phyloP scores from a whole-genome alignment of 257 asterid genomes.

The Hygrophila difformis region DNA sequence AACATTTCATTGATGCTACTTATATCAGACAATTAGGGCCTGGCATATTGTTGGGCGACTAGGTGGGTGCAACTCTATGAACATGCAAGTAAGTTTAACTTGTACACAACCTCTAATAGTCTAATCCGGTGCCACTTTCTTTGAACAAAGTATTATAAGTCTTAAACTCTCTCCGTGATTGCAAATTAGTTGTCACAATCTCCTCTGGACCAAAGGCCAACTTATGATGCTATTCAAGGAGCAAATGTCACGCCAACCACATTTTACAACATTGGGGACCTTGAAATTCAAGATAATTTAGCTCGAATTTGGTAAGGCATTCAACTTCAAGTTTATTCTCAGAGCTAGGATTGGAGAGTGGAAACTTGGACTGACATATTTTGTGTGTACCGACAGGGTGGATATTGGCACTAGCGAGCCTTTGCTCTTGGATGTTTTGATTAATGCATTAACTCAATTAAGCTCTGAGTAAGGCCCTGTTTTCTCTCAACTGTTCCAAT shows the following conservation, averaged over 20 bases:
- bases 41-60: slow-evolving; percentile 98
- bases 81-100: slow-evolving; percentile 65
- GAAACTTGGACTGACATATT: slow-evolving; percentile 12
- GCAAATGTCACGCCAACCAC: slow-evolving; percentile 76
- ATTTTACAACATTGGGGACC: slow-evolving; percentile 91
- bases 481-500: neutral
- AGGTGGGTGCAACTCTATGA: slow-evolving; percentile 95
- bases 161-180: slow-evolving; percentile 11
- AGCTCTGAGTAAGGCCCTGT: slow-evolving; percentile 69
- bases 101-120: neutral
- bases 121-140: neutral
- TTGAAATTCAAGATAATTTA: slow-evolving; percentile 81
- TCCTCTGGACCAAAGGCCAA: slow-evolving; percentile 64
- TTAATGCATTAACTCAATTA: slow-evolving; percentile 80
- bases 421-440: slow-evolving; percentile 67
- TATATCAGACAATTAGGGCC: slow-evolving; percentile 64
- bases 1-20: neutral
- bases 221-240: slow-evolving; percentile 78
- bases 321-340: neutral
- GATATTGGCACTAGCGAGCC: slow-evolving; percentile 86
- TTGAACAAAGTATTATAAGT: neutral
- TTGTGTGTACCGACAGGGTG: slow-evolving; percentile 45
- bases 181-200: slow-evolving; percentile 67
- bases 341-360: neutral
- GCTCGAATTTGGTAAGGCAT: slow-evolving; percentile 74